phyloP scores from a whole-genome alignment of 495 filamentous ascomycete genomes.

The Pyronema omphalodes region DNA sequence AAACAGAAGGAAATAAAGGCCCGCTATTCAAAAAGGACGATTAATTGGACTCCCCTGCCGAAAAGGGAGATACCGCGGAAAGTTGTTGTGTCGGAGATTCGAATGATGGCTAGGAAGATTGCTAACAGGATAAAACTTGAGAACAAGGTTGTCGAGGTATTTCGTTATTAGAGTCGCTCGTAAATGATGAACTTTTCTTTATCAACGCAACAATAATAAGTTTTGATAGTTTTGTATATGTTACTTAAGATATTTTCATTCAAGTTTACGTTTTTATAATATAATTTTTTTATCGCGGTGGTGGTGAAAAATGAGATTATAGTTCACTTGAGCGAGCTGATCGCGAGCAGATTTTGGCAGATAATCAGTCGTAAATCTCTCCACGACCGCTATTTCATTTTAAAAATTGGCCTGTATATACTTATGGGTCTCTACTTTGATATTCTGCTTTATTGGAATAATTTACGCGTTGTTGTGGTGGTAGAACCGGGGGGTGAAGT shows the following conservation, averaged over 20 bases:
- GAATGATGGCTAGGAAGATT: too few relatives aligned
- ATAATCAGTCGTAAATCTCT: not conserved
- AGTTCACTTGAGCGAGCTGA: not conserved
- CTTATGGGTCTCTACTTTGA: not conserved
- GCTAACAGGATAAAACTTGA: too few relatives aligned
- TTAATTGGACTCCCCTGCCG: not conserved
- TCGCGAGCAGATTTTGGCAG: not conserved
- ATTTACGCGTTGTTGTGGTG: not conserved
- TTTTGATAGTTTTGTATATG: too few relatives aligned
- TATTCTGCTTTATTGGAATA: not conserved
- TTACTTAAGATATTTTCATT: too few relatives aligned
- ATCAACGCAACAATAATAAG: not conserved
- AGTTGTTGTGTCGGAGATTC: not conserved
- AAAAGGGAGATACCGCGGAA: not conserved
- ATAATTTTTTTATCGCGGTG: not conserved
- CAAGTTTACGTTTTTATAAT: not conserved
- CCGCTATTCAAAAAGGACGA: not conserved
- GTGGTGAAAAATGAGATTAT: not conserved
- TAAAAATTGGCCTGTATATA: too few relatives aligned
- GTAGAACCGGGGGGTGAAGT: not conserved
- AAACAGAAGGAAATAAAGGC: not conserved
- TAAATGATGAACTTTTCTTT: not conserved
- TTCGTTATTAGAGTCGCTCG: not conserved
- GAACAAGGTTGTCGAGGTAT: not conserved
- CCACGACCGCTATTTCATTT: not conserved